Percentiles rank a stretch among this genome's conserved stretches.
Evolutionary conservation across 805 yeast genomes (phyloP).

Genomic region (Myxozyma sirexii): DNA sequence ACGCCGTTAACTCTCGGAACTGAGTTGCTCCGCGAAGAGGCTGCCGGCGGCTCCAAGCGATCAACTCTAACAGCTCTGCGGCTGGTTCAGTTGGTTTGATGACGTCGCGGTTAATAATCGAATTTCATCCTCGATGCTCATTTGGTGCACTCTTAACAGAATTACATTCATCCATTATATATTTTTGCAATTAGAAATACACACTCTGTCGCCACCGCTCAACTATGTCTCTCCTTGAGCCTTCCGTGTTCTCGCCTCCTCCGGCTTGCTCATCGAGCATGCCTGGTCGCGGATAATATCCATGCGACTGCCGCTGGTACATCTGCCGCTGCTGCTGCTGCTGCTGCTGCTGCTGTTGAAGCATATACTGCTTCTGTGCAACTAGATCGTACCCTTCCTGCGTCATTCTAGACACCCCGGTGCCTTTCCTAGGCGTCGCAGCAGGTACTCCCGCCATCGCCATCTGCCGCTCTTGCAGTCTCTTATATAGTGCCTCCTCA

Average conservation of each 20-base stretch:
- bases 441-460: not conserved
- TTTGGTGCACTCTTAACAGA: no score
- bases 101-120: no score
- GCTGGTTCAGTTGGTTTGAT: no score
- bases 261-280: not conserved
- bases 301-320: not conserved
- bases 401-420: conserved; percentile 16
- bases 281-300: no score
- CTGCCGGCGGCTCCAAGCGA: no score
- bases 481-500: conserved; percentile 19
- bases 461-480: conserved; percentile 15
- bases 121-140: no score
- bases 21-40: no score
- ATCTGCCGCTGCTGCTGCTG: not conserved
- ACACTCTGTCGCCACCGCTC: conserved; percentile 28
- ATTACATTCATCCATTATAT: not conserved
- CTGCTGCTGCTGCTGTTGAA: conserved; percentile 3
- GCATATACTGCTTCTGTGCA: conserved; percentile 8
- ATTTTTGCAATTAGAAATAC: not conserved
- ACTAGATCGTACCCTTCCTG: conserved; percentile 12
- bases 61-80: no score
- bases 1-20: no score
- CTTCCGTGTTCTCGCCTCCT: not conserved
- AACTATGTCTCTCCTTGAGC: conserved; percentile 14
- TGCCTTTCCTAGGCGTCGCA: not conserved